Percentiles rank a stretch among this genome's conserved stretches.
Conservation (phyloP, 176 grass and related monocot species). For the Triticum monococcum region DNA sequence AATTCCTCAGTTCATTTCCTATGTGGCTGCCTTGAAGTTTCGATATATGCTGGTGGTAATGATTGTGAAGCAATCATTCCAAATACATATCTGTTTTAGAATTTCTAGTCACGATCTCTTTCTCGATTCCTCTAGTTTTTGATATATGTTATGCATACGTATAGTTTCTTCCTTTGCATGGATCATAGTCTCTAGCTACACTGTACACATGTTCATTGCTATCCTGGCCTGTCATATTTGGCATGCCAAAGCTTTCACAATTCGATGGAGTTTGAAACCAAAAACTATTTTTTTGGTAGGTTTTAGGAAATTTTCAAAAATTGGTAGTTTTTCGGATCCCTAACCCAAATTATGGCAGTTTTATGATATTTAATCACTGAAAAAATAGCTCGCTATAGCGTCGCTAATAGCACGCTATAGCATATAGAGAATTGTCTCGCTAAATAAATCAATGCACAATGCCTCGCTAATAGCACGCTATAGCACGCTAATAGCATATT, state of each 20-base stretch:
- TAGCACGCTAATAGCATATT: too few relatives aligned
- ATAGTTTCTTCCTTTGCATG: not conserved
- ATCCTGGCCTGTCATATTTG: not conserved
- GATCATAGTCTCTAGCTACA: not conserved
- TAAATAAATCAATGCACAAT: too few relatives aligned
- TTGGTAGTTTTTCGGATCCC: too few relatives aligned
- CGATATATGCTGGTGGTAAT: not conserved
- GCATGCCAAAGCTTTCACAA: not conserved
- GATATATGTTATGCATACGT: not conserved
- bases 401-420: too few relatives aligned
- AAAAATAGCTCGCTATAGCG: too few relatives aligned
- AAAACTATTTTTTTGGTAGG: too few relatives aligned
- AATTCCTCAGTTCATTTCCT: not conserved
- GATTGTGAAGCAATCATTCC: not conserved
- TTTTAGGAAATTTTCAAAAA: too few relatives aligned
- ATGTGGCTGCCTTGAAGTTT: too few relatives aligned
- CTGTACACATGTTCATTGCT: not conserved
- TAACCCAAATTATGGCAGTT: too few relatives aligned
- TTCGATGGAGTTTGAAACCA: not conserved
- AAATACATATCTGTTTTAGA: not conserved
- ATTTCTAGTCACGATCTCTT: not conserved
- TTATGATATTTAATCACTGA: too few relatives aligned
- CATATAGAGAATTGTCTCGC: too few relatives aligned
- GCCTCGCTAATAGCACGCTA: too few relatives aligned
- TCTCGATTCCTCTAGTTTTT: not conserved